Conservation (phyloP, 768 basidiomycete species). For the Clitopilus passeckerianus region DNA sequence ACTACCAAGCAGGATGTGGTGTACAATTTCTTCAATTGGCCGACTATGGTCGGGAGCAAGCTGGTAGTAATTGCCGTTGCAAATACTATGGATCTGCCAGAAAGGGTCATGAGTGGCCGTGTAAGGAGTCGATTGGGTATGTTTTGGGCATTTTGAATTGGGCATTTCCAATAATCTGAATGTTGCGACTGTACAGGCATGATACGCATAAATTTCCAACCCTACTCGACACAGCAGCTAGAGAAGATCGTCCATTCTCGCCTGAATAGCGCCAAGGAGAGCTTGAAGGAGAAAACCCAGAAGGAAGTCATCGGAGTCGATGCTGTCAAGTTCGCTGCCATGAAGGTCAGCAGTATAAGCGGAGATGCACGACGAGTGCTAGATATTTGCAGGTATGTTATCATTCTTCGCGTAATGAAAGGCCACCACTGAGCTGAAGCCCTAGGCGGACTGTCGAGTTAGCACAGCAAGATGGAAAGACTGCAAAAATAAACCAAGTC, state of each 20-base stretch:
- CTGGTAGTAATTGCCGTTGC: constrained; percentile 95
- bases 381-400: constrained; percentile 82
- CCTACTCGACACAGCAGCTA: constrained; percentile 77
- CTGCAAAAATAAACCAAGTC: constrained; percentile 69
- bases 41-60: constrained; percentile 81
- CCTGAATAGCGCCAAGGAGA: constrained; percentile 52
- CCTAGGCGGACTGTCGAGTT: constrained; percentile 80
- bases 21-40: constrained; percentile 99
- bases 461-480: constrained; percentile 41
- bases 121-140: constrained; percentile 88
- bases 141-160: constrained; percentile 12
- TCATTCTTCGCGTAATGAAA: background rate
- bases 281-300: constrained; percentile 40
- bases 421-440: background rate
- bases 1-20: constrained; percentile 97
- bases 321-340: constrained; percentile 83
- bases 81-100: constrained; percentile 97
- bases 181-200: constrained; percentile 50
- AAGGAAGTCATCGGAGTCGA: constrained; percentile 56
- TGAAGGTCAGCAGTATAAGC: constrained; percentile 64
- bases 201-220: constrained; percentile 88
- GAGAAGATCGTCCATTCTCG: constrained; percentile 85
- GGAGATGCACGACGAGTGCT: constrained; percentile 92
- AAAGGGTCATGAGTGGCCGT: constrained; percentile 87
- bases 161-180: background rate